phyloP scores from a whole-genome alignment of 2,329 filamentous ascomycete species.

The Cladobotryum protrusum region DNA sequence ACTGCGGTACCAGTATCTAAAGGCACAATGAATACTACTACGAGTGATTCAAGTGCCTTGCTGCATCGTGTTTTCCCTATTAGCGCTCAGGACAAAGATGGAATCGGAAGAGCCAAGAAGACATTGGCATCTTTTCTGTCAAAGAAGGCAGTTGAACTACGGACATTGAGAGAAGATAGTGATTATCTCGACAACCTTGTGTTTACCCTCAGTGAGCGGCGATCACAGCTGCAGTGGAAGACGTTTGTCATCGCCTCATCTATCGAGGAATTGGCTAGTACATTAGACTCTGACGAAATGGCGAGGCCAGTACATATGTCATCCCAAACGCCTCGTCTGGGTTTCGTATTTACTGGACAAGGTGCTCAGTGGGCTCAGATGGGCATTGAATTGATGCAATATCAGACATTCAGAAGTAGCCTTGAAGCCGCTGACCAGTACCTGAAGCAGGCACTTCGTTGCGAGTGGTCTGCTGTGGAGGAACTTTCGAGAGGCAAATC shows the following conservation, averaged over 20 bases:
- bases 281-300: not conserved
- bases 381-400: slow-evolving; percentile 23
- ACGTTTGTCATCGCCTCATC: not conserved
- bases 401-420: slow-evolving; percentile 4
- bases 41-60: not conserved
- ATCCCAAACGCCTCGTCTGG: slow-evolving; percentile 9
- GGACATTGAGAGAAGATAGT: not conserved
- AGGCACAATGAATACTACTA: not conserved
- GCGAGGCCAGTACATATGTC: not conserved
- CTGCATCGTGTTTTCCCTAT: not conserved
- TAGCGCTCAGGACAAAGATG: not conserved
- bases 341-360: slow-evolving; percentile 28
- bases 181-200: not conserved
- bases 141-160: not conserved
- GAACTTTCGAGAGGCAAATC: not conserved
- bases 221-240: not conserved
- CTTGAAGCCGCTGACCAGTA: slow-evolving; percentile 1
- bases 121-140: not conserved
- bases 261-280: not conserved
- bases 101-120: not conserved
- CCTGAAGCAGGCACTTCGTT: slow-evolving; percentile 1
- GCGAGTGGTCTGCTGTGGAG: slow-evolving; percentile 8
- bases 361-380: slow-evolving; percentile 26
- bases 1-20: not conserved
- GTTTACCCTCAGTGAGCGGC: not conserved